These are phyloP conservation scores for Penstemon barbatus DNA, from an alignment of 257 asterid genomes.

Conservation along the genomic window DNA sequence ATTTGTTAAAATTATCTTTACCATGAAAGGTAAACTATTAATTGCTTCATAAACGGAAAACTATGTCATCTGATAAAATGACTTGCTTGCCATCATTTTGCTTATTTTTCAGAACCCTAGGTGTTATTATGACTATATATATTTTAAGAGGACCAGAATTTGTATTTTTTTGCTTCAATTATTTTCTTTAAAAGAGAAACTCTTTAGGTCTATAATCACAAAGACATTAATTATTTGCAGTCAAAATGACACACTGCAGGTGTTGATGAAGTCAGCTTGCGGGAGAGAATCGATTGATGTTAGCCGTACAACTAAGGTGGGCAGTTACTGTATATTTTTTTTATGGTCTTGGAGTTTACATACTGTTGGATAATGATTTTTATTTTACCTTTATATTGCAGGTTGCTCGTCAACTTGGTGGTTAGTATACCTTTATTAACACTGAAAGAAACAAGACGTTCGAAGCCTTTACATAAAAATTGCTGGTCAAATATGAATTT, in stretches of 20 bases:
- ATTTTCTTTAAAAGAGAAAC: not conserved
- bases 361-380: slow-evolving; percentile 18
- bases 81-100: not conserved
- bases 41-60: not conserved
- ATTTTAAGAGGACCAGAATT: not conserved
- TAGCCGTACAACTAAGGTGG: slow-evolving; percentile 21
- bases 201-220: not conserved
- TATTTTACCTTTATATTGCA: slow-evolving; percentile 33
- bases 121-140: not conserved
- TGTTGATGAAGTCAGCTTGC: slow-evolving; percentile 23
- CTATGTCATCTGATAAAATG: not conserved
- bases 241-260: slow-evolving; percentile 11
- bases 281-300: slow-evolving; percentile 14
- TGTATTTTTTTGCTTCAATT: not conserved
- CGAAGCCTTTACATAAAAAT: slow-evolving; percentile 7
- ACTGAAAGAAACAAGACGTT: slow-evolving; percentile 1
- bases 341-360: slow-evolving; percentile 16
- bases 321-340: not conserved
- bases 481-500: slow-evolving; percentile 12
- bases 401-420: slow-evolving; percentile 52
- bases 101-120: not conserved
- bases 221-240: slow-evolving; percentile 18
- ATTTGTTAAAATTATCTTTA: not conserved
- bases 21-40: too few species aligned
- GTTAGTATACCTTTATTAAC: slow-evolving; percentile 40